Evolutionary conservation across 1,284 basidiomycete genomes (phyloP).

Genomic region (Heterobasidion occidentale): DNA sequence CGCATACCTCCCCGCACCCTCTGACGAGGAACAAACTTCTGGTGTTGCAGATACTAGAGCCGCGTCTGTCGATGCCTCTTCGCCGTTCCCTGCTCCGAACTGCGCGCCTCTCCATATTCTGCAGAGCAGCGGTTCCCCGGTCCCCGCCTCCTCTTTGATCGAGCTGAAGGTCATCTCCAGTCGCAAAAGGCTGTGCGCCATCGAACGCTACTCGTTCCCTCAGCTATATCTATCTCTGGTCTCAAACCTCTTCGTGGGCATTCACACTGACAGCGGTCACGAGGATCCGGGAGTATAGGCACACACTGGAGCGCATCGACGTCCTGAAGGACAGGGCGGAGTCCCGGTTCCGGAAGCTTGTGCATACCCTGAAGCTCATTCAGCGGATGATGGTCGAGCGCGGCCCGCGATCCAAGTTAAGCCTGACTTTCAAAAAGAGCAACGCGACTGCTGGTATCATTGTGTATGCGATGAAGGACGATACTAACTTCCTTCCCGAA

Average conservation of each 20-base stretch:
- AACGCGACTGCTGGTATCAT: too few relatives aligned
- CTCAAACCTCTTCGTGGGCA: not conserved
- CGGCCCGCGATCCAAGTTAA: too few relatives aligned
- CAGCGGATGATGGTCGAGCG: too few relatives aligned
- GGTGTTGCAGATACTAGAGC: not conserved
- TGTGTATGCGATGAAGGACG: too few relatives aligned
- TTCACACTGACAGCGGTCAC: not conserved
- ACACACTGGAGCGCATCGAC: too few relatives aligned
- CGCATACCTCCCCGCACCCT: not conserved
- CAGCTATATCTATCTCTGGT: not conserved
- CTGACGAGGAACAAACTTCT: not conserved
- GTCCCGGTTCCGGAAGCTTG: too few relatives aligned
- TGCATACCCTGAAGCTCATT: too few relatives aligned
- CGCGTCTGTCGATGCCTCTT: not conserved
- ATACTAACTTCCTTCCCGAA: too few relatives aligned
- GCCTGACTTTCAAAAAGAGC: too few relatives aligned
- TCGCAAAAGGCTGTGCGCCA: not conserved
- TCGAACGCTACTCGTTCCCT: not conserved
- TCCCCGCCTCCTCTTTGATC: not conserved
- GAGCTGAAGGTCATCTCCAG: not conserved
- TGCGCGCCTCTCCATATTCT: not conserved
- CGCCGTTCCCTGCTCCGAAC: not conserved
- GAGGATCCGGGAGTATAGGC: too few relatives aligned
- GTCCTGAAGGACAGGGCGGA: too few relatives aligned
- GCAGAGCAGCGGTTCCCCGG: not conserved